phyloP scores from a whole-genome alignment of 1,139 yeast species.

The Citeromyces hawaiiensis region DNA sequence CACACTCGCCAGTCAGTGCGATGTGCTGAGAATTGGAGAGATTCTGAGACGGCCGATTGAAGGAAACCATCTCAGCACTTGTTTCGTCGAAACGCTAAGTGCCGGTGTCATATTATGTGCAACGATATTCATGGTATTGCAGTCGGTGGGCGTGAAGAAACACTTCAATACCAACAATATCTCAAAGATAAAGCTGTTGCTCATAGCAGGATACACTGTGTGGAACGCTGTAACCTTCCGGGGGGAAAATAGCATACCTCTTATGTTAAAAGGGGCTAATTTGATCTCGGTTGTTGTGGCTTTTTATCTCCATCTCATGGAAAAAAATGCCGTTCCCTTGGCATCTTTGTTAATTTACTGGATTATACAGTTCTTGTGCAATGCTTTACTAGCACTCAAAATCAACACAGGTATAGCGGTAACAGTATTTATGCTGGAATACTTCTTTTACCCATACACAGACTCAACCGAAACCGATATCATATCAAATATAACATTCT shows the following conservation, averaged over 20 bases:
- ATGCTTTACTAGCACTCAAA: neutral
- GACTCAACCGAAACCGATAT: conserved; percentile 25
- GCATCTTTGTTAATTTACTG: neutral
- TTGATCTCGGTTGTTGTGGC: neutral
- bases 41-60: neutral
- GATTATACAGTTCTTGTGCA: neutral
- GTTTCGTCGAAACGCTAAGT: neutral
- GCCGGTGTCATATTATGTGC: neutral
- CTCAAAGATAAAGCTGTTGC: neutral
- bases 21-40: neutral
- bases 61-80: neutral
- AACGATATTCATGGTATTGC: neutral
- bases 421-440: conserved; percentile 17
- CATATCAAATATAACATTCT: conserved; percentile 36
- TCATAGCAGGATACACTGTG: neutral
- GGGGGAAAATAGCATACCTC: neutral
- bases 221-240: neutral
- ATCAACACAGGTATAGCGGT: neutral
- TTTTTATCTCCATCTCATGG: neutral
- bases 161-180: neutral
- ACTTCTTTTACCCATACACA: conserved; percentile 27
- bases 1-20: neutral
- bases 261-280: neutral
- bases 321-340: neutral
- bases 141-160: neutral